phyloP scores from a whole-genome alignment of 352 stramenopile species.

The Phytophthora cactorum region DNA sequence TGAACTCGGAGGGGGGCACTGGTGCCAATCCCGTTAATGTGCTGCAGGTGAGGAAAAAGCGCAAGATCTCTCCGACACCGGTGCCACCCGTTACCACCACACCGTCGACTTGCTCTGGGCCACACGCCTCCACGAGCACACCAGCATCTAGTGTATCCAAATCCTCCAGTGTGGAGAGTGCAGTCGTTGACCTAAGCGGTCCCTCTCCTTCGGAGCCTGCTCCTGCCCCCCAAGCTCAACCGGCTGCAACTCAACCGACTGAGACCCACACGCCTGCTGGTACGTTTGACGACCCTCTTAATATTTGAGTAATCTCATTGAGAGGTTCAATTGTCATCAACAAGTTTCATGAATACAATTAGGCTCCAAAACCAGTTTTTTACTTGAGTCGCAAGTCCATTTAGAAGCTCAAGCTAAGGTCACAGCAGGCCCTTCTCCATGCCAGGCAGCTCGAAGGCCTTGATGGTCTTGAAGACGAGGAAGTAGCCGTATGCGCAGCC shows the following conservation, averaged over 20 bases:
- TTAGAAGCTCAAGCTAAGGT: constrained; percentile 8
- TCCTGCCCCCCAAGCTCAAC: constrained; percentile 6
- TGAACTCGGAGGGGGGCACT: constrained; percentile 31
- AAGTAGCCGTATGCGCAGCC: constrained; percentile 85
- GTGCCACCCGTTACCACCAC: constrained; percentile 26
- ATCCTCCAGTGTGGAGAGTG: constrained; percentile 3
- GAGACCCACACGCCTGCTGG: constrained; percentile 17
- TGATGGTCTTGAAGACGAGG: constrained; percentile 88
- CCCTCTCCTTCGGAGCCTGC: constrained; percentile 5
- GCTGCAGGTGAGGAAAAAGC: constrained; percentile 86
- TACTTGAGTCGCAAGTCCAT: neutral
- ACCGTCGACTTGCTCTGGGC: neutral
- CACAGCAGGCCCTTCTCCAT: constrained; percentile 61
- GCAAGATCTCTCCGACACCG: constrained; percentile 67
- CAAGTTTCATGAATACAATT: constrained; percentile 30
- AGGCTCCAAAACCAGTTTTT: constrained; percentile 13
- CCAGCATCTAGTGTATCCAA: constrained; percentile 1
- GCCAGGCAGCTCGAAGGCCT: constrained; percentile 85
- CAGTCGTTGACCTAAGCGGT: constrained; percentile 22
- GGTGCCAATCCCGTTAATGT: constrained; percentile 51
- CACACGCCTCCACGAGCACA: neutral
- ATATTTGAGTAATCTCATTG: constrained; percentile 33
- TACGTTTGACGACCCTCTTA: constrained; percentile 35
- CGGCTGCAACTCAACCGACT: constrained; percentile 6
- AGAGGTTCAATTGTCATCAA: constrained; percentile 16